phyloP scores from a whole-genome alignment of 306 rosid genomes.

The Pterocarpus macrocarpus region DNA sequence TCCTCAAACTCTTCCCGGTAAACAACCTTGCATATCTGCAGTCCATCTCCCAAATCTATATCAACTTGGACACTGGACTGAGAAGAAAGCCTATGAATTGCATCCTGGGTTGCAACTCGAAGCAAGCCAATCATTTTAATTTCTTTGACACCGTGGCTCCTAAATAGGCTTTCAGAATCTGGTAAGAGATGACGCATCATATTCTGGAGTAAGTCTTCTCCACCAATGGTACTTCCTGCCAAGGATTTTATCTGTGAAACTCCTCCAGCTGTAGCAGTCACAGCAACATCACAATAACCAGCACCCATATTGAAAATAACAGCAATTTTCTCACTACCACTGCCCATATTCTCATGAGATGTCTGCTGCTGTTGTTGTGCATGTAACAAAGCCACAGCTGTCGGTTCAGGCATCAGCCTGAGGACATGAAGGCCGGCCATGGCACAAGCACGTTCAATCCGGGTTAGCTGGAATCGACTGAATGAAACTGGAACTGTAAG shows the following conservation, averaged over 20 bases:
- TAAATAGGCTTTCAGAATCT: slow-evolving; percentile 57
- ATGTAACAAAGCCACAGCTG: slow-evolving; percentile 87
- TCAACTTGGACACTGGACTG: slow-evolving; percentile 59
- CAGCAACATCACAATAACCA: slow-evolving; percentile 87
- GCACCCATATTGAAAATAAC: slow-evolving; percentile 91
- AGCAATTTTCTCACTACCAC: slow-evolving; percentile 77
- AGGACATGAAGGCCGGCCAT: slow-evolving; percentile 89
- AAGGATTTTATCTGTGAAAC: slow-evolving; percentile 83
- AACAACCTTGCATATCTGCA: slow-evolving; percentile 63
- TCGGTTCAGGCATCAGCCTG: slow-evolving; percentile 89
- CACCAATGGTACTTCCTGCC: slow-evolving; percentile 83
- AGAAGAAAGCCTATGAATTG: slow-evolving; percentile 77
- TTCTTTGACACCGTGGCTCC: slow-evolving; percentile 58
- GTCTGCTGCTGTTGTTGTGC: slow-evolving; percentile 74
- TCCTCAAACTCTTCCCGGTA: slow-evolving; percentile 72
- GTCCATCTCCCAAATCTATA: slow-evolving; percentile 70
- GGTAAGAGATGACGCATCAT: slow-evolving; percentile 77
- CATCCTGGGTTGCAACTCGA: slow-evolving; percentile 79
- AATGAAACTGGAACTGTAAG: slow-evolving; percentile 87
- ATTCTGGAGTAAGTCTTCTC: slow-evolving; percentile 94
- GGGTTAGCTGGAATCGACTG: slow-evolving; percentile 81
- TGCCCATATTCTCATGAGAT: slow-evolving; percentile 59
- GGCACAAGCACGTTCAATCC: slow-evolving; percentile 83
- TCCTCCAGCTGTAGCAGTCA: slow-evolving; percentile 80
- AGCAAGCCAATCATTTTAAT: slow-evolving; percentile 69